These are phyloP conservation scores for Phaeoacremonium minimum DNA, from an alignment of 2,329 filamentous ascomycete species.

Conservation along the genomic window DNA sequence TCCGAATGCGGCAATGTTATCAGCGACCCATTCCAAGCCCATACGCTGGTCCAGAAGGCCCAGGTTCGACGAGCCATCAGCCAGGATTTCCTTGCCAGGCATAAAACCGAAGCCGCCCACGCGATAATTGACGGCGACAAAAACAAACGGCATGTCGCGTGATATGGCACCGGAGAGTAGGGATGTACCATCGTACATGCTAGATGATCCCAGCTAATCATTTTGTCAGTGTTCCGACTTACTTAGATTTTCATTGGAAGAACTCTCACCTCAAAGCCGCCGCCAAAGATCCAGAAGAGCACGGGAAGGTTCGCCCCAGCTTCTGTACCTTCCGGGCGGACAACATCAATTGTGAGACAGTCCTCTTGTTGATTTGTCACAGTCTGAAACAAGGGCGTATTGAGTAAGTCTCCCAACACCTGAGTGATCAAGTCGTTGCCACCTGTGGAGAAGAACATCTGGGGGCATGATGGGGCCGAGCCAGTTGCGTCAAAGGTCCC, in stretches of 20 bases:
- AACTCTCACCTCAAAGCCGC: slow-evolving; percentile 48
- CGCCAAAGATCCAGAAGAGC: slow-evolving; percentile 68
- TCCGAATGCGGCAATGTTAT: slow-evolving; percentile 74
- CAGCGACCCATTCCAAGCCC: slow-evolving; percentile 70
- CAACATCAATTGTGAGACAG: slow-evolving; percentile 58
- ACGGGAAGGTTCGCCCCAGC: slow-evolving; percentile 57
- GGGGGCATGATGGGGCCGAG: slow-evolving; percentile 61
- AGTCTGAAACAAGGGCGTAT: slow-evolving; percentile 53
- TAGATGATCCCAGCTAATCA: slow-evolving; percentile 36
- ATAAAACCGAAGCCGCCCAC: slow-evolving; percentile 72
- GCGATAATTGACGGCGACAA: slow-evolving; percentile 75
- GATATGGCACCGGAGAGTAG: slow-evolving; percentile 40
- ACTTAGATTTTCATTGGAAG: neutral
- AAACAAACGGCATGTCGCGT: slow-evolving; percentile 62
- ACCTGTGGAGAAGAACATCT: slow-evolving; percentile 59
- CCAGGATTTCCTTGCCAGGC: slow-evolving; percentile 61
- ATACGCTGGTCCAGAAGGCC: slow-evolving; percentile 70
- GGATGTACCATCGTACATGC: slow-evolving; percentile 47
- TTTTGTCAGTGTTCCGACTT: neutral
- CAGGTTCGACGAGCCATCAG: slow-evolving; percentile 64
- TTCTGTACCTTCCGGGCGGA: slow-evolving; percentile 52
- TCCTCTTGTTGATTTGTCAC: slow-evolving; percentile 55
- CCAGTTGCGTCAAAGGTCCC: slow-evolving; percentile 60
- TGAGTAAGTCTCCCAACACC: slow-evolving; percentile 44
- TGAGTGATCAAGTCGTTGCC: slow-evolving; percentile 31